Evolutionary conservation across 2,329 filamentous ascomycete species (phyloP), one percentile per base, ranked within the genome.

Genomic region (Stemphylium lycopersici): DNA sequence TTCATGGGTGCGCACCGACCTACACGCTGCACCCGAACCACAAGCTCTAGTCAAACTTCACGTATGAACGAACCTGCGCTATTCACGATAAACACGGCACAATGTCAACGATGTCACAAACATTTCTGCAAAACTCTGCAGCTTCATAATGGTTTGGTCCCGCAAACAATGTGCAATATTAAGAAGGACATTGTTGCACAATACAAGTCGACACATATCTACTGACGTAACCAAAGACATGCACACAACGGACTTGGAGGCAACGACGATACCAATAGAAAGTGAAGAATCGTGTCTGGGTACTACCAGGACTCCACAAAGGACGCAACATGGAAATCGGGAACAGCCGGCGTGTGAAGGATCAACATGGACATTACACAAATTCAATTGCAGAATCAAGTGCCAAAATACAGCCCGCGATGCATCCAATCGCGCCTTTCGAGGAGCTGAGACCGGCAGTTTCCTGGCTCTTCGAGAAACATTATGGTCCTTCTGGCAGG

Each of bases 121-220:
- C 4, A n/a, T 6, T 45, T 51, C 52, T 22, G 11, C 15, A 22
- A 24, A 26, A 5, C 18, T 38, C n/a, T 12, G 33, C 7, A 7
- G 16, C 36, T 42, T 51, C 47, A 51, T 24, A 31, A 45, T 50
- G 51, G 29, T 2, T 24, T 29, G n/a, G 4, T 15, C 34, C 11
- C 15, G 16, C 46, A 55, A 51, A 45, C 52, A 51, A n/a, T 11
- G 34, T 31, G 16, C 7, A 33, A 18, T 16, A 18, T 39, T 4
- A 36, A 32, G 22, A 40, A 32, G 22, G 40, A 26, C 7, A 22
- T 1, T 11, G 37, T 37, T 3, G 6, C 12, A 53, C 15, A 11
- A 20, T 8, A 26, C 18, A 31, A 18, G 22, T 3, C 18, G 50
- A 48, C 24, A 42, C 18, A 24, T 42, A 10, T 15, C 37, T 15